phyloP scores from a whole-genome alignment of 2,329 filamentous ascomycete genomes.

The Trichoderma harzianum region DNA sequence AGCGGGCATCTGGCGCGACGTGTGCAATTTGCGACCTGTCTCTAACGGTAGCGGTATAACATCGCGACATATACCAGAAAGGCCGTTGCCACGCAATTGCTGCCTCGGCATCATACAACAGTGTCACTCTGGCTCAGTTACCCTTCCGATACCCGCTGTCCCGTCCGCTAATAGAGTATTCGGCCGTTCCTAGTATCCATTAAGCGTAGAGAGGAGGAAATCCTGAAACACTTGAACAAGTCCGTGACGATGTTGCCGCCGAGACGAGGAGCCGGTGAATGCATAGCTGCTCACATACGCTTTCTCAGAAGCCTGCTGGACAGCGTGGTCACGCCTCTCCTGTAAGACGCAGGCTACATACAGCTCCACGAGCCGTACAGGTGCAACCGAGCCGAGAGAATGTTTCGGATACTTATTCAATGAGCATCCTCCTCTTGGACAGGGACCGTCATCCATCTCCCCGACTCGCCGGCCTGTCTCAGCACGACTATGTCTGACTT shows the following conservation, averaged over 20 bases:
- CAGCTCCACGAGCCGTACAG: slow-evolving; percentile 22
- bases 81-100: not conserved
- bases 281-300: slow-evolving; percentile 10
- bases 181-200: not conserved
- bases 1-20: slow-evolving; percentile 4
- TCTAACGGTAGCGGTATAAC: slow-evolving; percentile 17
- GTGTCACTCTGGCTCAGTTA: not conserved
- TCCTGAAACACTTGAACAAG: not conserved
- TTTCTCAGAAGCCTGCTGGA: slow-evolving; percentile 25
- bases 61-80: slow-evolving; percentile 15
- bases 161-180: not conserved
- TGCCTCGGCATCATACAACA: not conserved
- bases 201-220: not conserved
- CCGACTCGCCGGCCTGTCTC: slow-evolving; percentile 26
- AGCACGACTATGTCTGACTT: slow-evolving; percentile 23
- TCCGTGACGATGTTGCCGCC: not conserved
- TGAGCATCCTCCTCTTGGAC: slow-evolving; percentile 23
- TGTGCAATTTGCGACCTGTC: not conserved
- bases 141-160: not conserved
- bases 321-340: slow-evolving; percentile 12
- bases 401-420: slow-evolving; percentile 35
- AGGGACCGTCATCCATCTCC: slow-evolving; percentile 22
- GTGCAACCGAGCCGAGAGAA: slow-evolving; percentile 27
- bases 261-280: not conserved
- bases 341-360: slow-evolving; percentile 23